These are phyloP conservation scores for Zygosaccharomyces gambellarensis DNA, from an alignment of 805 yeast genomes.

Conservation along the genomic window DNA sequence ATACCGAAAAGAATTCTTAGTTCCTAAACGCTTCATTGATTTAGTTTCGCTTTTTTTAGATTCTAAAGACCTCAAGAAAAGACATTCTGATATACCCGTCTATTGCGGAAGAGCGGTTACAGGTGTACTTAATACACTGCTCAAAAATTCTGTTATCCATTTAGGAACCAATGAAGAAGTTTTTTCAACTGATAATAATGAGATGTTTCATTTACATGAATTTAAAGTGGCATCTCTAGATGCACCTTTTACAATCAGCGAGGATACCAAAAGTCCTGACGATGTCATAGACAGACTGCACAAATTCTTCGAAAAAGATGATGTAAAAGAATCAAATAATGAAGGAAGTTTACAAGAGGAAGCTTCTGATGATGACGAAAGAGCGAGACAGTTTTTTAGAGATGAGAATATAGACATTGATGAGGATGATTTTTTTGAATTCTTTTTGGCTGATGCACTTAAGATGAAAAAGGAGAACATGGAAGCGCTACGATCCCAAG, in stretches of 20 bases:
- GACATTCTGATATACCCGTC: slow-evolving; percentile 6
- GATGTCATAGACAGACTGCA: slow-evolving; percentile 12
- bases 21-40: slow-evolving; percentile 17
- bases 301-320: slow-evolving; percentile 8
- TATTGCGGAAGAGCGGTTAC: slow-evolving; percentile 15
- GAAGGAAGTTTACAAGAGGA: slow-evolving; percentile 8
- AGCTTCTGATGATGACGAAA: slow-evolving; percentile 23
- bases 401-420: slow-evolving; percentile 43
- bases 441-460: slow-evolving; percentile 51
- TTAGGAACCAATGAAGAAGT: background rate
- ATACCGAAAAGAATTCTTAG: slow-evolving; percentile 3
- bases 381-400: slow-evolving; percentile 30
- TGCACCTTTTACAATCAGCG: background rate
- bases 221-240: background rate
- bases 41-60: slow-evolving; percentile 18
- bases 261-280: slow-evolving; percentile 9
- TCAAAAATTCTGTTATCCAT: background rate
- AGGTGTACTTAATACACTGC: slow-evolving; percentile 7
- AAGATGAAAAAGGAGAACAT: slow-evolving; percentile 45
- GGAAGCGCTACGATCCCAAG: slow-evolving; percentile 31
- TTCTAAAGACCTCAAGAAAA: slow-evolving; percentile 8
- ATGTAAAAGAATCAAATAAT: background rate
- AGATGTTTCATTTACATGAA: background rate
- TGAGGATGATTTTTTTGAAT: slow-evolving; percentile 69
- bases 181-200: background rate